Base-by-base conservation (phyloP, 805 yeast species). In the Saturnispora saitoi region DNA sequence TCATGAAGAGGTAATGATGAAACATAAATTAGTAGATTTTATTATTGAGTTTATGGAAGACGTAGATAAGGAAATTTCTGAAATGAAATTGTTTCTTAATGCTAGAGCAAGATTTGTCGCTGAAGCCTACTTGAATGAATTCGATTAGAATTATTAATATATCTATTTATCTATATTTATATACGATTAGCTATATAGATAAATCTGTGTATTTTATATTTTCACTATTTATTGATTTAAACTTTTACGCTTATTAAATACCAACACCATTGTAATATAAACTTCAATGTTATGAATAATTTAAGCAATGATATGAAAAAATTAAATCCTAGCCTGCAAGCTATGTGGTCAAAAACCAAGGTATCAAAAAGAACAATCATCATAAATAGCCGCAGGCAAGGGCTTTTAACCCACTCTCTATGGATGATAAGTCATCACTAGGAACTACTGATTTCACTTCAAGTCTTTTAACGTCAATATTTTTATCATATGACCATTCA, bases 41-140 rank as follows among this genome's bases (percentile, higher is more conserved):
- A 90, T 93, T 57, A 88, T 93, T 57, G 98, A 93, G 70, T 93
- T 93, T 66, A 90, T 93, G 98, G 98, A 93, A 67, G 99, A 90
- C 62, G 99, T 93, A 17, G 99, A 93, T 67, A 91, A 89, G 71
- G 99, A 93, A 68, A 93, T 93, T 62, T 87, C 96, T 67, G 99
- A 93, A 66, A 93, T 93, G 95, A 93, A 93, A 69, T 76, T 93
- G 66, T 93, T 91, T 66, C 77, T 93, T 65, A 93, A 93, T 63
- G 96, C 99, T 12, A 80, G 99, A 63, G 99, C 99, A 12, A 84
- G 99, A 72, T 91, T 88, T 53, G 95, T 89, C 43, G 99, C 99
- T 26, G 99, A 93, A 68, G 91, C 96, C 7, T 91, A 89, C 66
- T 74, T 91, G 58, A 85, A 90, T 39, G 95, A 93, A 45, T 88